Evolutionary conservation across 805 yeast species (phyloP), one percentile per base, ranked within the genome.

Genomic region (Myxozyma mucilagina): DNA sequence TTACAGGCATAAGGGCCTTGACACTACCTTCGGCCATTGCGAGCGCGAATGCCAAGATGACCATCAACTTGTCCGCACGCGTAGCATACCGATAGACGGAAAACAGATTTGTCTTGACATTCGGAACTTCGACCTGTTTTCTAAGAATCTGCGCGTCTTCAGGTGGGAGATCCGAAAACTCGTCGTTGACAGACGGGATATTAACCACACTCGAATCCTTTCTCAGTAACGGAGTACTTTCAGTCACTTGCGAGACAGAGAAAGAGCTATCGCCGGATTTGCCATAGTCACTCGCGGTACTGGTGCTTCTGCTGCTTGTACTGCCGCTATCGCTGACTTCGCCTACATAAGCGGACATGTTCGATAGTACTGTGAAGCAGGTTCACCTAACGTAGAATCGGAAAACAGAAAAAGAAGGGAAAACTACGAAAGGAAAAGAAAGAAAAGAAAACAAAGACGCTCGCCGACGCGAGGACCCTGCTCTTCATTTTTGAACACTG

Each of bases 1-100:
- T 10, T 48, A 48, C 63, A n/a, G 80, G 76, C 68, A 76, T 75
- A 70, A 76, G 66, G 1, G 80, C 80, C 60, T 75, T 54, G 1
- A 76, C 75, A 61, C 57, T 59, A 24, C 69, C 69, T 11, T 58
- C 54, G 32, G 47, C 60, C 24, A 64, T 54, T 13, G 67, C 41
- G n/a, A 52, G 74, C 6, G 72, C 63, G 14, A 72, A 68, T 9
- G 75, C 81, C 9, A 77, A 62, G 16, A 53, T 35, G 16, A 59
- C 29, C 29, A 67, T 20, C 18, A 57, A 14, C 39, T 29, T 24
- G 39, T 67, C 69, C 16, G 38, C 13, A 31, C 48, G 18, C 29
- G 34, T 79, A n/a, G 78, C 76, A 64, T 72, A 76, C 31, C 74
- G 61, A 61, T 68, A 76, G 20, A 76, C 45, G 6, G 38, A 14